Evolutionary conservation across 352 stramenopile genomes (phyloP), one percentile per base, ranked within the genome.

Genomic region (Pilasporangium apinafurcum): DNA sequence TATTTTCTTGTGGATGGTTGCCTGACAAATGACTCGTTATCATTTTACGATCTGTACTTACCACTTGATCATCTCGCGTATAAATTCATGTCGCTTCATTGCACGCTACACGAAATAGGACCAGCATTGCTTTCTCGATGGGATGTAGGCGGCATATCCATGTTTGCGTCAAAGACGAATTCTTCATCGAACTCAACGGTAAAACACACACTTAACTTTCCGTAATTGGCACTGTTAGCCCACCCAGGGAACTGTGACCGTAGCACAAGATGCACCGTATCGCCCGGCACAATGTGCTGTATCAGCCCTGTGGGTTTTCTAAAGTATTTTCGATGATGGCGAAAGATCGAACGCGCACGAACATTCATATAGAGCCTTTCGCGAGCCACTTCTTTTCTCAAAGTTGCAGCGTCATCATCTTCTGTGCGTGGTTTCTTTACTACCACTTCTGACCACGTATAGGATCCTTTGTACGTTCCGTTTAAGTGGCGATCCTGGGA

Each of bases 361-460:
- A 86, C 53, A 46, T 91, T 91, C 17, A 49, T 40, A n/a, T 47
- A 65, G 9, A 83, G 61, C 5, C 10, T 5, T 22, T 56, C 45
- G 1, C 73, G 65, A 10, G 27, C 37, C 14, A 45, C 60, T 36
- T 81, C 61, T 13, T 51, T 14, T 20, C 53, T 37, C 25, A 43
- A 65, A 8, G 52, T 77, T 16, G 57, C 30, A 48, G 24, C 30
- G 25, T 18, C 37, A 55, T 74, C 28, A 32, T 85, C 33, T 14
- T 38, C 16, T 20, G 3, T 34, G 29, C 29, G 29, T 34, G 29
- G 44, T 32, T 72, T 77, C 28, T 52, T 47, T 5, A 88, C 58
- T 1, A 46, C 61, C 12, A 91, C 41, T 33, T 91, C 75, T 18
- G 47, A 59, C 78, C 78, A 91, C n/a, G 78, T 88, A 18, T 50